Percentiles rank a stretch among this genome's conserved stretches.
Conservation (phyloP, 2,329 filamentous ascomycete genomes). For the Scedosporium apiospermum region DNA sequence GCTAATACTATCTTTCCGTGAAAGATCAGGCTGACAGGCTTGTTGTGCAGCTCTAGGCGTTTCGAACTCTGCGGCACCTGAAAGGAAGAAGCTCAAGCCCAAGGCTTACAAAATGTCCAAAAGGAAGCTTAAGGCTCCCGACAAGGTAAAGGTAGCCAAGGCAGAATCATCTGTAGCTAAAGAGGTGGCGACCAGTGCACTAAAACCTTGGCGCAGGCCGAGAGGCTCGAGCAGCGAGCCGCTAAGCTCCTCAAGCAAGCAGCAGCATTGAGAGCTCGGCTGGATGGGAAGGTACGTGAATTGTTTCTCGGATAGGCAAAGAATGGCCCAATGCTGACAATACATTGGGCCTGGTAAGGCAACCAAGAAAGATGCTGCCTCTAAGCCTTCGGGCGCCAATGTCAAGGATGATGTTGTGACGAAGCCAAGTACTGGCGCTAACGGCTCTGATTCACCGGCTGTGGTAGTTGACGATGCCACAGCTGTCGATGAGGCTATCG, state of each 20-base stretch:
- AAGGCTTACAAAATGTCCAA: slow-evolving; percentile 16
- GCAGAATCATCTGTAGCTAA: background rate
- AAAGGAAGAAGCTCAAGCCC: slow-evolving; percentile 10
- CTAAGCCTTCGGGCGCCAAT: too few relatives aligned
- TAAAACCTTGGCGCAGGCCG: slow-evolving; percentile 12
- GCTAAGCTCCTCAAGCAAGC: slow-evolving; percentile 30
- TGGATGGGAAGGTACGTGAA: slow-evolving; percentile 14
- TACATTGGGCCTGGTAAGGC: background rate
- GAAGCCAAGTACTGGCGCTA: background rate
- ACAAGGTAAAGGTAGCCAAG: background rate
- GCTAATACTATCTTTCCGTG: background rate
- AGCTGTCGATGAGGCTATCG: slow-evolving; percentile 15
- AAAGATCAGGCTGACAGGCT: background rate
- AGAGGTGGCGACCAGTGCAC: background rate
- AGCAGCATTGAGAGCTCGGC: slow-evolving; percentile 20
- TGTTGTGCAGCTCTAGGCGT: background rate
- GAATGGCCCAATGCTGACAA: background rate
- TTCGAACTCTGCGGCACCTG: background rate
- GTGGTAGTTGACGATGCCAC: slow-evolving; percentile 5
- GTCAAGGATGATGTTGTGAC: background rate
- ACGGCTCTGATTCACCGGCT: slow-evolving; percentile 8
- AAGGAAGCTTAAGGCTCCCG: slow-evolving; percentile 11
- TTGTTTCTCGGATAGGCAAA: background rate
- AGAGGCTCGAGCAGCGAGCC: slow-evolving; percentile 30
- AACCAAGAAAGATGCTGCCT: background rate